These are phyloP conservation scores for Pseudogymnoascus sp. DNA, from an alignment of 2,329 filamentous ascomycete species.

Conservation along the genomic window DNA sequence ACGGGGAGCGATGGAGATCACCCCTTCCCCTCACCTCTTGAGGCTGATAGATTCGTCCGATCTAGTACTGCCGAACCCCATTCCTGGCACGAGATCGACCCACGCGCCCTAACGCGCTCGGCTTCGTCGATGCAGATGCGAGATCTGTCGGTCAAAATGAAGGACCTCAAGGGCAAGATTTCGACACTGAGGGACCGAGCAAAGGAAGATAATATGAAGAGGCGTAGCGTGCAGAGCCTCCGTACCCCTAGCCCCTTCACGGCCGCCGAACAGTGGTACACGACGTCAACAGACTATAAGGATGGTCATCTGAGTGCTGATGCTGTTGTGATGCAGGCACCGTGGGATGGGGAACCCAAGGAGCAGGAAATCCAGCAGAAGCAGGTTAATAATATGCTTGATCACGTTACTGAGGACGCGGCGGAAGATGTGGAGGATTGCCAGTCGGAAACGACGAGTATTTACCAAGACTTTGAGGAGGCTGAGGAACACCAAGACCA, in stretches of 20 bases:
- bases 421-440: constrained; percentile 16
- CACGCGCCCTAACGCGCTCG: constrained; percentile 23
- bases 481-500: constrained; percentile 16
- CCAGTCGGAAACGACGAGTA: constrained; percentile 23
- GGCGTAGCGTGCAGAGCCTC: constrained; percentile 56
- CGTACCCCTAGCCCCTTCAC: constrained; percentile 47
- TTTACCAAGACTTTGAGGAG: constrained; percentile 25
- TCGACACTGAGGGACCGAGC: constrained; percentile 59
- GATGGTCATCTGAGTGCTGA: constrained; percentile 22
- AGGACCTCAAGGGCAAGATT: constrained; percentile 60
- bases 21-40: not conserved
- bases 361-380: not conserved
- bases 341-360: constrained; percentile 19
- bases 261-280: constrained; percentile 30
- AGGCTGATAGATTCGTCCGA: constrained; percentile 3
- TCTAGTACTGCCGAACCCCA: constrained; percentile 22
- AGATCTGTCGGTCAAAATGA: constrained; percentile 61
- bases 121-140: constrained; percentile 40
- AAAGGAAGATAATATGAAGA: constrained; percentile 56
- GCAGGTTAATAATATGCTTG: not conserved
- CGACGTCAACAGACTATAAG: constrained; percentile 21
- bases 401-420: not conserved
- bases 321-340: constrained; percentile 21
- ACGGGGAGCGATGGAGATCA: not conserved
- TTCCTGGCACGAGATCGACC: constrained; percentile 8